phyloP scores from a whole-genome alignment of 345 rosid genomes.

The Linum usitatissimum region DNA sequence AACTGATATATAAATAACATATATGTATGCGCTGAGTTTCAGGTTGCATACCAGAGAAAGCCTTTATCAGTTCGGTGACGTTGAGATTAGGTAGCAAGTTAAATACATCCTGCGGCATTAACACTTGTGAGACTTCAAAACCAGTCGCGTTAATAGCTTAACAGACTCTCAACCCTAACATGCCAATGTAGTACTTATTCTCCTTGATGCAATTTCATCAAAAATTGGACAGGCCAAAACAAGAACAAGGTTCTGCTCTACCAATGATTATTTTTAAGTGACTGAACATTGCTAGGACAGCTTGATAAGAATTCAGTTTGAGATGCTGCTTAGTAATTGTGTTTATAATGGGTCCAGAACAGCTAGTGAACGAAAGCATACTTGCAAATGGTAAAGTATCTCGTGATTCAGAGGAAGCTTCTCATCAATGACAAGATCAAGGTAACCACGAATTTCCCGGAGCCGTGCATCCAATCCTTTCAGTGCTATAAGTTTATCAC shows the following conservation, averaged over 20 bases:
- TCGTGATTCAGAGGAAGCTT: conserved; percentile 72
- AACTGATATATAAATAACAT: too few relatives aligned
- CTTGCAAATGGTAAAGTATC: conserved; percentile 76
- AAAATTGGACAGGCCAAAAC: neutral
- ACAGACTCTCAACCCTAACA: neutral
- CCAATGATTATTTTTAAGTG: neutral
- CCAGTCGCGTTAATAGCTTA: neutral
- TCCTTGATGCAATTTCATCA: too few relatives aligned
- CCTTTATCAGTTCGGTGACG: conserved; percentile 57
- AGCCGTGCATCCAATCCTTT: conserved; percentile 78
- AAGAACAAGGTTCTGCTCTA: too few relatives aligned
- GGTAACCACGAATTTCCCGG: conserved; percentile 50
- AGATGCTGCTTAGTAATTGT: neutral
- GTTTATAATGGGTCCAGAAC: neutral
- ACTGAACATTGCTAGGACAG: neutral
- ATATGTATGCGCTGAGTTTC: neutral
- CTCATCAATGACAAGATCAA: conserved; percentile 63
- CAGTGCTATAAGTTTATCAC: conserved; percentile 63
- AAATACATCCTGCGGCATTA: conserved; percentile 58
- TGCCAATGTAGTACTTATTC: too few relatives aligned
- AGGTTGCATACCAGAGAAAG: conserved; percentile 58
- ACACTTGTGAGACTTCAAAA: neutral
- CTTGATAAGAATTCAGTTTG: neutral
- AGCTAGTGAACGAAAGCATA: conserved; percentile 3
- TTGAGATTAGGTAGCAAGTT: conserved; percentile 84